Base-by-base conservation (phyloP, 306 rosid genomes). In the Fagus sylvatica region DNA sequence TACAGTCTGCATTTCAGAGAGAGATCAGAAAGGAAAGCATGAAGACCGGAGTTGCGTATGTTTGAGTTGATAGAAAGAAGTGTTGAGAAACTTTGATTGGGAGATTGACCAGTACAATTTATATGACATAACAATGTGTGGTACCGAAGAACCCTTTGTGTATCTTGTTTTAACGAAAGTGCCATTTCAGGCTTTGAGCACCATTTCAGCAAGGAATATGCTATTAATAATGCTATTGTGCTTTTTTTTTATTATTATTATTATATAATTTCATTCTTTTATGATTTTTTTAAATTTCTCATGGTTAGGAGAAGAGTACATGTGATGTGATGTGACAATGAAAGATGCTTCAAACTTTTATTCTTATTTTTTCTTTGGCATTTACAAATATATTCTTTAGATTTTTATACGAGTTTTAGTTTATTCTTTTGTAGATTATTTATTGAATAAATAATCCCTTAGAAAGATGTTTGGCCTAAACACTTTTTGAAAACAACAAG, bases 1-100 rank as follows among this genome's bases (percentile, higher is more conserved):
- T 78, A 75, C 82, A 53, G 84, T 79, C 89, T 81, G 90, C 96
- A 92, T 92, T 84, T 85, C 81, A 85, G 71, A 72, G 57, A 53
- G 55, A 41, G 6, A 36, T 33, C 2, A 19, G n/a, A 49, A 49
- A 13, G 15, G 4, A 71, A 55, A 43, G 39, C 62, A 32, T 28
- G 4, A 43, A 60, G 71, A 68, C 48, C 11, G 34, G 7, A 32
- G 66, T 11, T 34, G 39, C 48, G 22, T 66, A 43, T 8, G 49
- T 3, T 39, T 17, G 3, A 19, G 46, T 15, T n/a, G 54, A 4
- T 41, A 43, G 65, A 55, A 6, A 39, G 49, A 66, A 66, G 7
- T 16, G 51, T 17, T 8, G 3, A 8, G 49, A 66, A 7, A 13
- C 36, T 7, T 5, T 19, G 1, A 46, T 56, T 56, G 33, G 57